Conservation (phyloP, 257 asterid genomes). For the Perilla frutescens region DNA sequence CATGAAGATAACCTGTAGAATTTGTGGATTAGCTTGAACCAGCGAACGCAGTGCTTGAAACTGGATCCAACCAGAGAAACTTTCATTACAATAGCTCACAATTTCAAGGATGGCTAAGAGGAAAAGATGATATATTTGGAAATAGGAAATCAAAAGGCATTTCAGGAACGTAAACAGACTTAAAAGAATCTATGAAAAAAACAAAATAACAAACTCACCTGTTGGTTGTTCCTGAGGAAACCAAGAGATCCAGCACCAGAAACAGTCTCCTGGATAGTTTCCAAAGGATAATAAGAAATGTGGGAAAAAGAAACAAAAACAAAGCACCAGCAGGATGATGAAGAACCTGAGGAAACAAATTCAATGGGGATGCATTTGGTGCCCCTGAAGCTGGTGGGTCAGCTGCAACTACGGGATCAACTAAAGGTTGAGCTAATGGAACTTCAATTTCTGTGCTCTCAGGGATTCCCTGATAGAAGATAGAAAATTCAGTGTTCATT, state of each 20-base stretch:
- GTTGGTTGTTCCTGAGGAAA: slow-evolving; percentile 81
- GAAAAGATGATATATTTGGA: slow-evolving; percentile 2
- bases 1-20: slow-evolving; percentile 71
- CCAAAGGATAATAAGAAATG: slow-evolving; percentile 29
- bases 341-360: slow-evolving; percentile 87
- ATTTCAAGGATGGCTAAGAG: slow-evolving; percentile 8
- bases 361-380: slow-evolving; percentile 86
- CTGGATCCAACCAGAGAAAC: slow-evolving; percentile 46
- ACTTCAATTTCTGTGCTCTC: slow-evolving; percentile 68
- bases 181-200: not conserved
- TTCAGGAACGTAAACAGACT: slow-evolving; percentile 1
- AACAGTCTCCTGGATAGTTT: slow-evolving; percentile 58
- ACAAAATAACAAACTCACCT: slow-evolving; percentile 46
- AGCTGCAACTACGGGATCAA: slow-evolving; percentile 45
- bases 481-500: slow-evolving; percentile 21
- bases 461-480: slow-evolving; percentile 69
- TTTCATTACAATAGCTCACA: not conserved
- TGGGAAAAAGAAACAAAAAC: slow-evolving; percentile 14
- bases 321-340: slow-evolving; percentile 25
- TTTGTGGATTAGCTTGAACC: slow-evolving; percentile 90
- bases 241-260: slow-evolving; percentile 83
- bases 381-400: slow-evolving; percentile 62
- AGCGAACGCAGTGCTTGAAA: slow-evolving; percentile 87
- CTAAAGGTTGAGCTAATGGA: slow-evolving; percentile 56
- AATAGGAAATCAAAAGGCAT: slow-evolving; percentile 19